Percentiles rank a stretch among this genome's conserved stretches.
Conservation (phyloP, 495 filamentous ascomycete genomes). For the Penicillium daleae region DNA sequence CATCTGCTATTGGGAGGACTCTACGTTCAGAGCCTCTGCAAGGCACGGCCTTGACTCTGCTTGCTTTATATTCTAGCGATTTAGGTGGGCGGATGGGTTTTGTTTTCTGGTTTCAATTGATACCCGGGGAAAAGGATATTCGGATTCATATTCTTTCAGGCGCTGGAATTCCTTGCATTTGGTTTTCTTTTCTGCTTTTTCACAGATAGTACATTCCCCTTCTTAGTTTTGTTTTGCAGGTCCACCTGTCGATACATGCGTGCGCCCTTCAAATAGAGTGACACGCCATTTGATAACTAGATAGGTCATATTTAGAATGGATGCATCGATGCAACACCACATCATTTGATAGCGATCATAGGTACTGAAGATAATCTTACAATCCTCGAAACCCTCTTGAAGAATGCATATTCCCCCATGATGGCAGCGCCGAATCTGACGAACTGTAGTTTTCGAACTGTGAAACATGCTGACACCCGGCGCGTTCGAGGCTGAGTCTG, state of each 20-base stretch:
- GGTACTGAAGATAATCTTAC: not conserved
- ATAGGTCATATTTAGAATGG: constrained; percentile 3
- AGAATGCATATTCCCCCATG: not conserved
- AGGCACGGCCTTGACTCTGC: not conserved
- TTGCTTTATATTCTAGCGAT: constrained; percentile 1
- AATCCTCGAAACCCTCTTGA: not conserved
- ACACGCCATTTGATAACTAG: not conserved
- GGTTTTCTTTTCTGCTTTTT: constrained; percentile 1
- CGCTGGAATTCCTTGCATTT: constrained; percentile 2
- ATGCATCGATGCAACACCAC: not conserved
- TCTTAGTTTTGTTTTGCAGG: not conserved
- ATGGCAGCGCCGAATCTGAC: not conserved
- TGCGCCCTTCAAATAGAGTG: not conserved
- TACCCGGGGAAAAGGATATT: constrained; percentile 21
- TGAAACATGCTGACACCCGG: not conserved
- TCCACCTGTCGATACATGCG: not conserved
- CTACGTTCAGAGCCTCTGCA: not conserved
- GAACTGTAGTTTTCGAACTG: not conserved
- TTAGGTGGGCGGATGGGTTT: constrained; percentile 7
- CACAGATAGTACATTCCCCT: not conserved
- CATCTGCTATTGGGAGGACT: not conserved
- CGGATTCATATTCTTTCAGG: constrained; percentile 7
- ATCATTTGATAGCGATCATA: not conserved
- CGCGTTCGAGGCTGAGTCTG: not conserved
- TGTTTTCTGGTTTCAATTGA: constrained; percentile 17